Conservation (phyloP, 1,284 basidiomycete species). For the Cryptococcus sp. region DNA sequence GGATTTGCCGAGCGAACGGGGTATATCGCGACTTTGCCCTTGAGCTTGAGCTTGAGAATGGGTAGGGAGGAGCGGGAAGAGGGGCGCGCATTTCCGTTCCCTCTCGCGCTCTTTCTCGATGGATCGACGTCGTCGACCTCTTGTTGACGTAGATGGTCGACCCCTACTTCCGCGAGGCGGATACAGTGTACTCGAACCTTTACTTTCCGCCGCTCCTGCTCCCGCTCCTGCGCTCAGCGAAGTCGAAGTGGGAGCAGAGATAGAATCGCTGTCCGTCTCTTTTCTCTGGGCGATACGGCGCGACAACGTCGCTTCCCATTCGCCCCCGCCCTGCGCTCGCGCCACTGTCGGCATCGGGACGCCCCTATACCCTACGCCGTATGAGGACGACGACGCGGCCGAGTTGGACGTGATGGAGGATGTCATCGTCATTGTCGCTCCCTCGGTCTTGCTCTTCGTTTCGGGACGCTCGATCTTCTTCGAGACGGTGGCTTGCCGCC, state of each 20-base stretch:
- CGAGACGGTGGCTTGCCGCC: slow-evolving; percentile 15
- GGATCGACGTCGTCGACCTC: slow-evolving; percentile 3
- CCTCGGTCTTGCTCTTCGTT: neutral
- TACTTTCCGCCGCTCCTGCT: neutral
- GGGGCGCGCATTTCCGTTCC: neutral
- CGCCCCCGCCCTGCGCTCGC: slow-evolving; percentile 37
- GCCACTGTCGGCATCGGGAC: slow-evolving; percentile 45
- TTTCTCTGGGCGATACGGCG: slow-evolving; percentile 44
- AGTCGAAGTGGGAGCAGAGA: neutral
- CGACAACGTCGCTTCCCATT: slow-evolving; percentile 48
- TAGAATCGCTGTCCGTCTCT: slow-evolving; percentile 14
- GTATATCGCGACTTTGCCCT: neutral
- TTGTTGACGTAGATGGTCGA: neutral
- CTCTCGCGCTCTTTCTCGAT: slow-evolving; percentile 1
- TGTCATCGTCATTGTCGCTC: neutral
- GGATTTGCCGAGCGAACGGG: neutral
- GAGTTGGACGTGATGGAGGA: slow-evolving; percentile 24
- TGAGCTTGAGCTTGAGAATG: neutral
- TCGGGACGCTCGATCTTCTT: neutral
- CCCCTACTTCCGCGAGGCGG: neutral
- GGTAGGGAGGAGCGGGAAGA: neutral
- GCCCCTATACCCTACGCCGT: neutral
- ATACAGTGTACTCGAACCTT: neutral
- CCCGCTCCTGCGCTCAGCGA: neutral
- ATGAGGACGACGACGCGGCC: slow-evolving; percentile 18